Evolutionary conservation across 2,329 filamentous ascomycete species (phyloP).

Genomic region (Pseudogymnoascus verrucosus): DNA sequence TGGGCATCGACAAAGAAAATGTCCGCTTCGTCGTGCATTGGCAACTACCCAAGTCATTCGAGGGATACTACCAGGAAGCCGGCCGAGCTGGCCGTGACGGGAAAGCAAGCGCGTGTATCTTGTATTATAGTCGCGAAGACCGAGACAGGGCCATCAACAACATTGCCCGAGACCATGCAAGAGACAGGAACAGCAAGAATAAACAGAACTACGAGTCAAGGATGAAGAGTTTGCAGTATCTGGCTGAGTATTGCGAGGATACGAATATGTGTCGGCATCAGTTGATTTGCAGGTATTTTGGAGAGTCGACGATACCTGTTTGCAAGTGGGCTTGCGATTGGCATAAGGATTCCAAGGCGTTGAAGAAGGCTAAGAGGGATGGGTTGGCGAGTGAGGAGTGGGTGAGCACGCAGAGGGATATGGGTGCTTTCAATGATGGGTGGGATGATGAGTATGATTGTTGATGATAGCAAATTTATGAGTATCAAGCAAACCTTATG

Average conservation of each 20-base stretch:
- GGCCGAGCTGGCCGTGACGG: constrained; percentile 86
- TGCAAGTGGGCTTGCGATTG: constrained; percentile 74
- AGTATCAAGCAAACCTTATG: background rate
- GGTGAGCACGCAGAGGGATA: constrained; percentile 54
- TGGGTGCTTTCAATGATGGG: constrained; percentile 48
- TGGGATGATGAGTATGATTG: constrained; percentile 39
- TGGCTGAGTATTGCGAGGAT: constrained; percentile 77
- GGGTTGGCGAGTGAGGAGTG: constrained; percentile 54
- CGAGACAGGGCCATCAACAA: constrained; percentile 58
- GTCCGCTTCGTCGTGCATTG: constrained; percentile 94
- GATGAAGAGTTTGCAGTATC: constrained; percentile 54
- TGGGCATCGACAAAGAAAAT: constrained; percentile 95
- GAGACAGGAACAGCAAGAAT: constrained; percentile 30
- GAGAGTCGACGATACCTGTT: constrained; percentile 48
- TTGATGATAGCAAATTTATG: constrained; percentile 10
- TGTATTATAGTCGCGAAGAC: constrained; percentile 88
- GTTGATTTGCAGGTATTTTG: constrained; percentile 70
- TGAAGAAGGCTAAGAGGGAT: constrained; percentile 49
- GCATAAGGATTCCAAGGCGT: constrained; percentile 57
- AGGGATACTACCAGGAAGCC: constrained; percentile 93
- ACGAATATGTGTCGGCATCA: constrained; percentile 66
- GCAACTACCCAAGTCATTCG: constrained; percentile 88
- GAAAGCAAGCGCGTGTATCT: constrained; percentile 75
- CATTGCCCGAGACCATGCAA: constrained; percentile 36
- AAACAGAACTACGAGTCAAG: constrained; percentile 40